phyloP scores from a whole-genome alignment of 2,329 filamentous ascomycete genomes.

The Dryadomyces quercus-mongolicae region DNA sequence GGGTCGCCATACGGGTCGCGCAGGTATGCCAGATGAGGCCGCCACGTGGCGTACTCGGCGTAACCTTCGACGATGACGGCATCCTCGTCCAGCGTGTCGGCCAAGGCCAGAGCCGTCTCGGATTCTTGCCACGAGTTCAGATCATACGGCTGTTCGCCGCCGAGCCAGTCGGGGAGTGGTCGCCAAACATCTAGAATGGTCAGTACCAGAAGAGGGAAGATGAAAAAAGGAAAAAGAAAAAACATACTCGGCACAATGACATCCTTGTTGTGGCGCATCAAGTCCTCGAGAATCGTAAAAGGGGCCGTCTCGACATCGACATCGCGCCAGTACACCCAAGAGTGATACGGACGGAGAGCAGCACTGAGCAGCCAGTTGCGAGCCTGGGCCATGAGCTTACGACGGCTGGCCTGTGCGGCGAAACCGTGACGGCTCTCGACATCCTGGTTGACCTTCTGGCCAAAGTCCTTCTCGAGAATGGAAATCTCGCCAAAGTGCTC shows the following conservation, averaged over 20 bases:
- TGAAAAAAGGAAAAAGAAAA: background rate
- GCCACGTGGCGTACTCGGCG: conserved; percentile 96
- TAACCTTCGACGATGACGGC: conserved; percentile 98
- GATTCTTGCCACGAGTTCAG: conserved; percentile 99
- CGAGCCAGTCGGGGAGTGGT: conserved; percentile 96
- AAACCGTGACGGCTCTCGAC: conserved; percentile 97
- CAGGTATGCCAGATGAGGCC: conserved; percentile 90
- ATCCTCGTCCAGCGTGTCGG: conserved; percentile 92
- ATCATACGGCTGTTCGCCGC: conserved; percentile 96
- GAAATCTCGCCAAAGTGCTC: conserved; percentile 91
- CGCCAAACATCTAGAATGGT: conserved; percentile 79
- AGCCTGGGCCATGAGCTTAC: conserved; percentile 96
- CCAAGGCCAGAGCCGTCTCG: conserved; percentile 84
- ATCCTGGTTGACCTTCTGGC: conserved; percentile 94
- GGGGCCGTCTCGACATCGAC: conserved; percentile 97
- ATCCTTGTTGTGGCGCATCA: conserved; percentile 98
- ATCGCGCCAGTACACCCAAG: conserved; percentile 99
- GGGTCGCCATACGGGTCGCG: conserved; percentile 95
- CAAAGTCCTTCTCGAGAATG: conserved; percentile 97
- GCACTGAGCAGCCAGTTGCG: conserved; percentile 95
- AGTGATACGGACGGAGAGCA: conserved; percentile 85
- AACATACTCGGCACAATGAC: conserved; percentile 92
- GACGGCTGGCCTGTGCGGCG: conserved; percentile 81
- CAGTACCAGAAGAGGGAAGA: background rate
- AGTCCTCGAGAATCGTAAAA: conserved; percentile 89